Percentiles rank a stretch among this genome's conserved stretches.
These are phyloP conservation scores for Stentor coeruleus DNA, from an alignment of 73 alveolate species.

Conservation along the genomic window DNA sequence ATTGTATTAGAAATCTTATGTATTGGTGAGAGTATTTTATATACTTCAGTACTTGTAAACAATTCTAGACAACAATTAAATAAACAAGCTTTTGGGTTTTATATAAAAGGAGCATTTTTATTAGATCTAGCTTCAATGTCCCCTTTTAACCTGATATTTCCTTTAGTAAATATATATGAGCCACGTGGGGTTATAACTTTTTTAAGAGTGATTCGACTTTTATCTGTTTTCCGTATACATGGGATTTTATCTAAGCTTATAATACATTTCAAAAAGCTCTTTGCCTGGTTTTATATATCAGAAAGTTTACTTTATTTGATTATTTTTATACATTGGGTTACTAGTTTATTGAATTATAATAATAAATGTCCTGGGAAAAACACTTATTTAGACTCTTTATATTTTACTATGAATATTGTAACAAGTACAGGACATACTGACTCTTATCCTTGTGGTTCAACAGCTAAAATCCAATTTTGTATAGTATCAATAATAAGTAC, in stretches of 20 bases:
- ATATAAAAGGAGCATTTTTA: too few species aligned
- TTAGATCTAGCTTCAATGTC: slow-evolving; percentile 43
- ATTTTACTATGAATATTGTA: not conserved
- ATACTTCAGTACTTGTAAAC: slow-evolving; percentile 33
- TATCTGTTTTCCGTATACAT: slow-evolving; percentile 31
- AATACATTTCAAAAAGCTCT: slow-evolving; percentile 10
- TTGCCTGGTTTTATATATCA: slow-evolving; percentile 16
- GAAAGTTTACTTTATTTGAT: slow-evolving; percentile 35
- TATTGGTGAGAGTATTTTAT: slow-evolving; percentile 23
- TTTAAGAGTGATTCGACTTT: slow-evolving; percentile 35
- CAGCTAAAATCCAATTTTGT: too few species aligned
- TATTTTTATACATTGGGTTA: slow-evolving; percentile 49
- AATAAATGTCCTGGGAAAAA: not conserved
- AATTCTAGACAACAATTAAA: slow-evolving; percentile 25
- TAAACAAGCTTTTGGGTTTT: too few species aligned
- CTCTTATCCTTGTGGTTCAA: not conserved
- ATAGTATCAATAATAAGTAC: not conserved
- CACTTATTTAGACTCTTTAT: not conserved
- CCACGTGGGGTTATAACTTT: slow-evolving; percentile 2
- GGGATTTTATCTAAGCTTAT: slow-evolving; percentile 32
- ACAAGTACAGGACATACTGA: not conserved
- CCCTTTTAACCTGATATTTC: slow-evolving; percentile 53
- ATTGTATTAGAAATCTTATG: slow-evolving; percentile 33
- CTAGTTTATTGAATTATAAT: slow-evolving; percentile 47
- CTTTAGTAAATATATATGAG: not conserved